These are phyloP conservation scores for Mycena sanguinolenta DNA, from an alignment of 768 basidiomycete species.

Conservation along the genomic window DNA sequence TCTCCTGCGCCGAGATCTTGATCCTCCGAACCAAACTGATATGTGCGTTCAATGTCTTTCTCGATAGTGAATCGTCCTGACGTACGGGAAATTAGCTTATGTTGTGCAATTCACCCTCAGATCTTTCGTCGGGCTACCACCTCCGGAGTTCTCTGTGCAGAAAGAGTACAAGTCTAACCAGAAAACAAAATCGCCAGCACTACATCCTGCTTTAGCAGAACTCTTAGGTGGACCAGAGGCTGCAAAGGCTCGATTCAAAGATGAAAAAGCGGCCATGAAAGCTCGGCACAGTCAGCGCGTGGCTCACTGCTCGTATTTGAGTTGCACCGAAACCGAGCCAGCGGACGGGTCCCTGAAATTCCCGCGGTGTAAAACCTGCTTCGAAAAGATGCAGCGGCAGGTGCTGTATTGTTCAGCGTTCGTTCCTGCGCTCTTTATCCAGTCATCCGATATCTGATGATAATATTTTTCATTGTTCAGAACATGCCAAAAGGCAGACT, in stretches of 20 bases:
- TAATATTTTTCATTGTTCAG: not conserved
- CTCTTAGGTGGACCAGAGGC: not conserved
- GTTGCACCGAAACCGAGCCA: constrained; percentile 7
- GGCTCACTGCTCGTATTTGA: constrained; percentile 21
- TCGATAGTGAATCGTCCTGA: not conserved
- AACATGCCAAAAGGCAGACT: constrained; percentile 19
- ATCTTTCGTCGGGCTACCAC: constrained; percentile 20
- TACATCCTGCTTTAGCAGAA: not conserved
- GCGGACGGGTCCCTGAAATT: constrained; percentile 16
- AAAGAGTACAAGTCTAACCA: constrained; percentile 4
- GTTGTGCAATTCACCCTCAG: constrained; percentile 24
- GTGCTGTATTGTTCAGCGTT: constrained; percentile 29
- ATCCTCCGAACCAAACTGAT: constrained; percentile 30
- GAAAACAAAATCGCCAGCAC: not conserved
- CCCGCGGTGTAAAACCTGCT: constrained; percentile 27
- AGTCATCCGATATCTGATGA: not conserved
- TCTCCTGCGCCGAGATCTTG: constrained; percentile 9
- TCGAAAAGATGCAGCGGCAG: constrained; percentile 24
- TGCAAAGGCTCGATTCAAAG: not conserved
- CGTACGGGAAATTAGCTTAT: not conserved
- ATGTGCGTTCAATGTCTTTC: constrained; percentile 12
- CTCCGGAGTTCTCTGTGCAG: constrained; percentile 2
- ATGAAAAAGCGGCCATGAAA: not conserved
- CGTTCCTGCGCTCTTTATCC: not conserved
- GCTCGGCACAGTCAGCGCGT: constrained; percentile 10